phyloP scores from a whole-genome alignment of 805 yeast genomes.

The Dipodascus albidus region DNA sequence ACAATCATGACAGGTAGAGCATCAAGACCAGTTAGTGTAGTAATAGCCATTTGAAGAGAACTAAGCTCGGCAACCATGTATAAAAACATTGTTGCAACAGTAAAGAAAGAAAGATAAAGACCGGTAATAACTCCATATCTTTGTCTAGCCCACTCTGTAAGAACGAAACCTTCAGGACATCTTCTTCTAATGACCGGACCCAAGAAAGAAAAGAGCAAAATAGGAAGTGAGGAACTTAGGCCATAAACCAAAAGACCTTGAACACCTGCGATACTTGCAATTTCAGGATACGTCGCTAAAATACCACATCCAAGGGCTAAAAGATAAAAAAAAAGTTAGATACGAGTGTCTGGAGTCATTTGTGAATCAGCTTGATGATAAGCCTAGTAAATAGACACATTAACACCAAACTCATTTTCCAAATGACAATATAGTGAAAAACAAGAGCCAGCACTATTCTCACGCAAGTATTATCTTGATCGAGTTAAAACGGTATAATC shows the following conservation, averaged over 20 bases:
- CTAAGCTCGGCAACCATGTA: constrained; percentile 83
- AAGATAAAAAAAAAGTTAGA: constrained; percentile 3
- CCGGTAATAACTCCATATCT: constrained; percentile 68
- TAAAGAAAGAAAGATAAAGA: constrained; percentile 65
- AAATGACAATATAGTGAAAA: constrained; percentile 1
- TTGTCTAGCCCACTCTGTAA: constrained; percentile 89
- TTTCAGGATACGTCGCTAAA: constrained; percentile 72
- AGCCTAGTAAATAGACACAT: no score
- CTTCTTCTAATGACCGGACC: constrained; percentile 71
- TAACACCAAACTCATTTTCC: no score
- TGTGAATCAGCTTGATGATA: not conserved
- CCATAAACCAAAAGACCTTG: constrained; percentile 82
- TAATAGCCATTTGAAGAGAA: constrained; percentile 67
- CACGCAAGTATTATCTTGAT: constrained; percentile 78
- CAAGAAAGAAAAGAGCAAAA: constrained; percentile 66
- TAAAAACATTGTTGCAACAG: constrained; percentile 65
- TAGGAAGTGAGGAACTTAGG: constrained; percentile 70
- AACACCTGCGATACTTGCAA: constrained; percentile 75
- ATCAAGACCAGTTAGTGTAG: constrained; percentile 63
- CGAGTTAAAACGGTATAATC: constrained; percentile 70
- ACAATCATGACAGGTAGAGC: constrained; percentile 75
- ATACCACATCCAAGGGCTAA: constrained; percentile 84
- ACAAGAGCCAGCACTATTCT: constrained; percentile 33
- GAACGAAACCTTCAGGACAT: constrained; percentile 83
- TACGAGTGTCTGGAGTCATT: constrained; percentile 10